phyloP scores from a whole-genome alignment of 208 protist genomes.

The Trypanosoma cruzi region DNA sequence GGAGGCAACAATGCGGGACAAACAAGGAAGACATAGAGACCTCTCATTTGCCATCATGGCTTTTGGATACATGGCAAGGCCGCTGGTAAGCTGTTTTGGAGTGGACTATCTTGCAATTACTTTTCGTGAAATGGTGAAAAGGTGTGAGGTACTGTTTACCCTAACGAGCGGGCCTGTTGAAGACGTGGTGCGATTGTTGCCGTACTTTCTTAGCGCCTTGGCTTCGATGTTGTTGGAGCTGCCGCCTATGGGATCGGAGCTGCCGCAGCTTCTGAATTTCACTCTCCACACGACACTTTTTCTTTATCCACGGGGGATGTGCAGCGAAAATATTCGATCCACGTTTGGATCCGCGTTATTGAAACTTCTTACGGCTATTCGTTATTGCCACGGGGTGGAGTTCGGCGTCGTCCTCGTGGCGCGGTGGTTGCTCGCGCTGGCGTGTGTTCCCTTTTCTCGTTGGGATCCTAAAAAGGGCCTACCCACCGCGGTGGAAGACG shows the following conservation, averaged over 20 bases:
- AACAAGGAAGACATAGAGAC: background rate
- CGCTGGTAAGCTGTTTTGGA: slow-evolving; percentile 21
- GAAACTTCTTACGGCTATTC: slow-evolving; percentile 37
- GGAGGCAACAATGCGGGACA: slow-evolving; percentile 16
- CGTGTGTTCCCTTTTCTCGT: background rate
- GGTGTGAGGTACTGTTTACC: slow-evolving; percentile 28
- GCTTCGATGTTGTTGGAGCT: slow-evolving; percentile 40
- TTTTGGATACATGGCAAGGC: slow-evolving; percentile 37
- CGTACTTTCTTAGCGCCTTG: slow-evolving; percentile 35
- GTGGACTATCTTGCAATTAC: slow-evolving; percentile 12
- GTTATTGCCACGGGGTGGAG: slow-evolving; percentile 9
- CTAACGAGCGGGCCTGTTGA: slow-evolving; percentile 18
- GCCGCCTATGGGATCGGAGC: background rate
- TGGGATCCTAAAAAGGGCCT: background rate
- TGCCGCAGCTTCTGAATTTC: slow-evolving; percentile 29
- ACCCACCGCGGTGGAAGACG: background rate
- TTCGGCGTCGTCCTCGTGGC: slow-evolving; percentile 6
- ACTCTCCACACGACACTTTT: slow-evolving; percentile 28
- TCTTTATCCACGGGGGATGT: slow-evolving; percentile 32
- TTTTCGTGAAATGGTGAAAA: slow-evolving; percentile 25
- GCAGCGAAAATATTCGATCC: slow-evolving; percentile 32
- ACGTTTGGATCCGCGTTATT: slow-evolving; percentile 32
- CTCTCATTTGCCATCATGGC: slow-evolving; percentile 38
- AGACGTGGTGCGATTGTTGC: slow-evolving; percentile 26
- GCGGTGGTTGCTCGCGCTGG: slow-evolving; percentile 16